Conservation (phyloP, 768 basidiomycete genomes). For the Ramaria rubella region DNA sequence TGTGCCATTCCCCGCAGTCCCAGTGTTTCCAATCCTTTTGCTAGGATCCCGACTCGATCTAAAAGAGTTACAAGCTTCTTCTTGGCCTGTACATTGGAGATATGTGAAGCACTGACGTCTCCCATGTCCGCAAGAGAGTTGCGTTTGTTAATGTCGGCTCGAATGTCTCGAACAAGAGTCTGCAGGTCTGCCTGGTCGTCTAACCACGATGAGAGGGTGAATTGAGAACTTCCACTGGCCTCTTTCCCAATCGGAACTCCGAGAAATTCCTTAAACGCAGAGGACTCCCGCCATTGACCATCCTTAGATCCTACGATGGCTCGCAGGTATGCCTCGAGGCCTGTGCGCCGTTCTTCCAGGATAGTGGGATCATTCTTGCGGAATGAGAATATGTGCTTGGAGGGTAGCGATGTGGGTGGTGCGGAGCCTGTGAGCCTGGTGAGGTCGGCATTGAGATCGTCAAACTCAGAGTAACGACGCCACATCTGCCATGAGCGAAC, state of each 20-base stretch:
- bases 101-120: slow-evolving; percentile 69
- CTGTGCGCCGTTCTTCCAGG: slow-evolving; percentile 68
- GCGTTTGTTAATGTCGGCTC: slow-evolving; percentile 81
- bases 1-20: slow-evolving; percentile 70
- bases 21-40: slow-evolving; percentile 58
- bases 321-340: slow-evolving; percentile 80
- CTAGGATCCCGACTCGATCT: slow-evolving; percentile 66
- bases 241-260: slow-evolving; percentile 65
- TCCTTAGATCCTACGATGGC: slow-evolving; percentile 80
- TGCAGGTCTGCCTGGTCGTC: slow-evolving; percentile 82
- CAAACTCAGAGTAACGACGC: slow-evolving; percentile 93
- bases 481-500: slow-evolving; percentile 92
- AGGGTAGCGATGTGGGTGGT: slow-evolving; percentile 76
- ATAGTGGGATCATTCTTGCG: slow-evolving; percentile 44
- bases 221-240: slow-evolving; percentile 40
- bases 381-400: slow-evolving; percentile 73
- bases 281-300: slow-evolving; percentile 71
- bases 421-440: slow-evolving; percentile 70
- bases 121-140: slow-evolving; percentile 74
- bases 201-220: slow-evolving; percentile 79
- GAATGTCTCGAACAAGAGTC: slow-evolving; percentile 67
- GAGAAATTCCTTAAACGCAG: slow-evolving; percentile 81
- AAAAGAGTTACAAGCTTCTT: slow-evolving; percentile 72
- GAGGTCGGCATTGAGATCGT: slow-evolving; percentile 77
- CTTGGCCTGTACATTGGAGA: slow-evolving; percentile 79